Evolutionary conservation across 2,329 filamentous ascomycete species (phyloP).

Genomic region (Aspergillus niger): DNA sequence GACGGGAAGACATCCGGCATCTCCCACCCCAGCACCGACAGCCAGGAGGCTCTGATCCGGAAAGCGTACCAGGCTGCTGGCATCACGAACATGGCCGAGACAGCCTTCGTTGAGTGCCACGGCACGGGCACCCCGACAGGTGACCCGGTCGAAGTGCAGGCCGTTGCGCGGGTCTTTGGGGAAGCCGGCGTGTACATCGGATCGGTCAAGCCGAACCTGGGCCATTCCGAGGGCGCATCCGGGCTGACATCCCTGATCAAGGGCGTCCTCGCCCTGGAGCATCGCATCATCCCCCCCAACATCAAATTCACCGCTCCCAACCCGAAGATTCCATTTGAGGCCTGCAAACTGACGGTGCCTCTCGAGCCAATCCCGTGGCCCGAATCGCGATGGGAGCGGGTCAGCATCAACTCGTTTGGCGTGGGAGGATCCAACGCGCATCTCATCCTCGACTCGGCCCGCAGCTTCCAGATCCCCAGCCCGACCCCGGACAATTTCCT

Average conservation of each 20-base stretch:
- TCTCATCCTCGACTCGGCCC: constrained; percentile 7
- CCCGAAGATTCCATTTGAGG: constrained; percentile 17
- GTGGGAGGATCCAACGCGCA: constrained; percentile 16
- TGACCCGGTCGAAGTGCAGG: not conserved
- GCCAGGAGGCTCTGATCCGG: constrained; percentile 20
- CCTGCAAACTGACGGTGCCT: constrained; percentile 7
- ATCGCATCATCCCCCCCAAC: constrained; percentile 18
- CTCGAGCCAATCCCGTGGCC: constrained; percentile 22
- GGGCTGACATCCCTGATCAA: constrained; percentile 16
- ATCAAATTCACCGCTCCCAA: constrained; percentile 24
- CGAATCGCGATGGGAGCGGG: constrained; percentile 12
- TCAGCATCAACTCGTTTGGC: constrained; percentile 32
- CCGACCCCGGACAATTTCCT: not conserved
- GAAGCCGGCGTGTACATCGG: not conserved
- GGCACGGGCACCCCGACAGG: constrained; percentile 9
- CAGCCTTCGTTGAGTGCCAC: constrained; percentile 7
- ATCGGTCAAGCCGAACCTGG: constrained; percentile 19
- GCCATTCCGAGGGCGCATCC: constrained; percentile 16
- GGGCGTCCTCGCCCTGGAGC: constrained; percentile 14
- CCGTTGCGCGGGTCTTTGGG: constrained; percentile 5
- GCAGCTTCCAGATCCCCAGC: not conserved
- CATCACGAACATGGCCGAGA: not conserved
- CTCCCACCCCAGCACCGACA: constrained; percentile 13
- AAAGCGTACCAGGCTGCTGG: constrained; percentile 3
- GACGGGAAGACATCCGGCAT: constrained; percentile 17